These are phyloP conservation scores for Pulveroboletus sp. DNA, from an alignment of 768 basidiomycete species.

Conservation along the genomic window DNA sequence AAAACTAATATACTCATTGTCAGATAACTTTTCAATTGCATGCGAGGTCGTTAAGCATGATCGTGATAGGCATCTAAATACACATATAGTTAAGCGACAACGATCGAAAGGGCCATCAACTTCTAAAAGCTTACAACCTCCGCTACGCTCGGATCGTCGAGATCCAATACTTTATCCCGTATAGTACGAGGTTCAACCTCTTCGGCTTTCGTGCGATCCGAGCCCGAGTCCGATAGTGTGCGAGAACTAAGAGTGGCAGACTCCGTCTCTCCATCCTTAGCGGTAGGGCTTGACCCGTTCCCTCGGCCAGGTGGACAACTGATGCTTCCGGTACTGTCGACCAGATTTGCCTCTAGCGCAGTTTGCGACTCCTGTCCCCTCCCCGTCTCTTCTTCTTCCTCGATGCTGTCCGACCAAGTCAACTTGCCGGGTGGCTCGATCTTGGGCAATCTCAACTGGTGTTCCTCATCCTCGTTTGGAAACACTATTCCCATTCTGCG, in stretches of 20 bases:
- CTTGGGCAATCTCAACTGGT: slow-evolving; percentile 15
- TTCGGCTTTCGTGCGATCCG: slow-evolving; percentile 26
- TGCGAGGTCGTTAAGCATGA: slow-evolving; percentile 2
- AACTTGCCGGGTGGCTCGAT: slow-evolving; percentile 24
- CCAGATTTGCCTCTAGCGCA: background rate
- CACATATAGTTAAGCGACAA: slow-evolving; percentile 21
- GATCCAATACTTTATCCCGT: slow-evolving; percentile 28
- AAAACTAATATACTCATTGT: background rate
- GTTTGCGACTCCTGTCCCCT: slow-evolving; percentile 8
- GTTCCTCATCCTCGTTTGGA: slow-evolving; percentile 13
- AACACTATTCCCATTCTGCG: slow-evolving; percentile 29
- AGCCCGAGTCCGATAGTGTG: slow-evolving; percentile 27
- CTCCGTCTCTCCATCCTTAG: slow-evolving; percentile 22
- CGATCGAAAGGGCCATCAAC: background rate
- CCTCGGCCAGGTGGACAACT: slow-evolving; percentile 1
- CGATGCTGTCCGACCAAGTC: slow-evolving; percentile 31
- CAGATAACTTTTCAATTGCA: background rate
- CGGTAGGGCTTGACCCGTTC: background rate
- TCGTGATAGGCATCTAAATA: slow-evolving; percentile 20
- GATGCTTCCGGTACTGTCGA: slow-evolving; percentile 2
- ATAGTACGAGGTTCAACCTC: slow-evolving; percentile 25
- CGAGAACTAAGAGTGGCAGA: slow-evolving; percentile 19
- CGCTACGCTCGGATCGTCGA: slow-evolving; percentile 20
- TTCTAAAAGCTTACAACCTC: slow-evolving; percentile 15
- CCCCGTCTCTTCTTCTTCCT: slow-evolving; percentile 28